Percentiles rank a stretch among this genome's conserved stretches.
These are phyloP conservation scores for Globisporangium cystogenes DNA, from an alignment of 352 stramenopile species.

Conservation along the genomic window DNA sequence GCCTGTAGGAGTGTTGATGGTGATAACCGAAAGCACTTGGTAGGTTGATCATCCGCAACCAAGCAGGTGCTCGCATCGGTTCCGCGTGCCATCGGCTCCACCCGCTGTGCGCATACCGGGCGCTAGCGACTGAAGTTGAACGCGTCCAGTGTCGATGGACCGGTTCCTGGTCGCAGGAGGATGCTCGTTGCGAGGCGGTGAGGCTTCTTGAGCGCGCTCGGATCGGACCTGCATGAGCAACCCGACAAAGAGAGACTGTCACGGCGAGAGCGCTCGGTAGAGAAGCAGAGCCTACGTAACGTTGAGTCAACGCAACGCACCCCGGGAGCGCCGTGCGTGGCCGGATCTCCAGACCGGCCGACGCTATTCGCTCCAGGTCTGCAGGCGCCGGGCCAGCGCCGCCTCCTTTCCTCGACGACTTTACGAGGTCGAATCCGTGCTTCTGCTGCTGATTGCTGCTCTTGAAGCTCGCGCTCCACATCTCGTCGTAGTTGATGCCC, in stretches of 20 bases:
- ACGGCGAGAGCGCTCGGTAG: no score
- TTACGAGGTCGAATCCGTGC: conserved; percentile 3
- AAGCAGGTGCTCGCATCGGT: no score
- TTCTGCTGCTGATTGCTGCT: conserved; percentile 13
- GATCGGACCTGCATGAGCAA: conserved; percentile 1
- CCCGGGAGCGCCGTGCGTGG: conserved; percentile 9
- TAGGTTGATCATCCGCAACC: no score
- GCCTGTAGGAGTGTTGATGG: no score
- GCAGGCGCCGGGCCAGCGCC: background rate
- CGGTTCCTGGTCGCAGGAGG: conserved; percentile 16
- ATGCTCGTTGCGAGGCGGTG: conserved; percentile 29
- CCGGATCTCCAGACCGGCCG: conserved; percentile 22
- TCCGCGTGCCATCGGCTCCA: no score
- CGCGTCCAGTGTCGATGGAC: background rate
- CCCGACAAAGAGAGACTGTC: background rate
- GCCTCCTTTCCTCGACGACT: conserved; percentile 8
- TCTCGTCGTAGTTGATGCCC: conserved; percentile 42
- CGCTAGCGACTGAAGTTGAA: conserved; percentile 1
- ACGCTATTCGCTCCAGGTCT: conserved; percentile 25
- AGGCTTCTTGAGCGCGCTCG: conserved; percentile 19
- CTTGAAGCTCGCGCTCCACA: conserved; percentile 59
- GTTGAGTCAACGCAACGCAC: conserved; percentile 5
- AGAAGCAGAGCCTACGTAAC: no score
- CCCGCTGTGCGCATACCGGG: no score
- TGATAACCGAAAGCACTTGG: no score